Conservation (phyloP, 306 rosid genomes). For the Oxytropis ochrocephala region DNA sequence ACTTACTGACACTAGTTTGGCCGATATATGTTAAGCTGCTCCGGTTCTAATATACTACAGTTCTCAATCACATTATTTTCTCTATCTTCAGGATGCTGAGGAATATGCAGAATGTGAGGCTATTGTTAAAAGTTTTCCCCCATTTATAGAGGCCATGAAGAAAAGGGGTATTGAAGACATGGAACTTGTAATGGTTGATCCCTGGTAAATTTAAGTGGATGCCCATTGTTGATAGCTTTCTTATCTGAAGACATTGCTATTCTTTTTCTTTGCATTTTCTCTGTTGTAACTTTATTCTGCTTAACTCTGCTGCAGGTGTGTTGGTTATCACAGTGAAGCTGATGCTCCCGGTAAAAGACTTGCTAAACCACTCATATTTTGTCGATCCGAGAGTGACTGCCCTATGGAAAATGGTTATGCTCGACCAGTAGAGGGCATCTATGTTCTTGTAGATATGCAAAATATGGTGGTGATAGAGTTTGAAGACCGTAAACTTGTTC, state of each 20-base stretch:
- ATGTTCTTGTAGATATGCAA: constrained; percentile 83
- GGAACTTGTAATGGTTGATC: constrained; percentile 94
- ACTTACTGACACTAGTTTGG: background rate
- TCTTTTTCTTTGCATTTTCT: constrained; percentile 3
- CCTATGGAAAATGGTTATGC: constrained; percentile 98
- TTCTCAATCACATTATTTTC: background rate
- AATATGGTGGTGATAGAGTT: constrained; percentile 82
- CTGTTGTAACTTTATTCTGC: constrained; percentile 1
- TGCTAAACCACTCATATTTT: constrained; percentile 80
- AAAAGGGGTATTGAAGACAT: constrained; percentile 93
- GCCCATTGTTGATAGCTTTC: background rate
- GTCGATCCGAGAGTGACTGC: constrained; percentile 90
- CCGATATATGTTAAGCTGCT: background rate
- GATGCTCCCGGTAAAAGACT: constrained; percentile 85
- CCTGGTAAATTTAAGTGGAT: constrained; percentile 50
- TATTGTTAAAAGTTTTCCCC: constrained; percentile 76
- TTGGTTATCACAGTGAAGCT: constrained; percentile 72
- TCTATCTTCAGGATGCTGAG: constrained; percentile 59
- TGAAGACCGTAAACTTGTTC: constrained; percentile 87
- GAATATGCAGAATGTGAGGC: constrained; percentile 97
- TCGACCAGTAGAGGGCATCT: constrained; percentile 87
- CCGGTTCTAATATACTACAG: background rate
- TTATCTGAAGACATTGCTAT: background rate
- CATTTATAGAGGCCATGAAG: constrained; percentile 90
- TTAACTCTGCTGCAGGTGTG: constrained; percentile 58